These are phyloP conservation scores for Penicillium freii DNA, from an alignment of 2,329 filamentous ascomycete genomes.

Conservation along the genomic window DNA sequence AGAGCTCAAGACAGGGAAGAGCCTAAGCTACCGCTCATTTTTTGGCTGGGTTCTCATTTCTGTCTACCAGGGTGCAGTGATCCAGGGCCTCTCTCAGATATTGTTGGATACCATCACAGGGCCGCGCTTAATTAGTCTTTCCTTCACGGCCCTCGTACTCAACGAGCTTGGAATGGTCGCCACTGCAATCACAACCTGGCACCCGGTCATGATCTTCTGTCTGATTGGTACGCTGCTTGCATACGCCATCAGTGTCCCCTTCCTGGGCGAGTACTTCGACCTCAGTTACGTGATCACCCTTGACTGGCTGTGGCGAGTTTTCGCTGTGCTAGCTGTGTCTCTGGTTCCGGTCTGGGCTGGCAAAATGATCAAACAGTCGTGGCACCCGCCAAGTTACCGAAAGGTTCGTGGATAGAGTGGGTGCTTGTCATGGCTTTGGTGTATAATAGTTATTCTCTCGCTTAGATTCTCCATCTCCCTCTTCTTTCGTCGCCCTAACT, in stretches of 20 bases:
- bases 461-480: background rate
- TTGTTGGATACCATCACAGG: slow-evolving; percentile 70
- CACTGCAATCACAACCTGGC: slow-evolving; percentile 95
- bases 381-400: slow-evolving; percentile 90
- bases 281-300: slow-evolving; percentile 72
- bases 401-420: slow-evolving; percentile 65
- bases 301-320: slow-evolving; percentile 85
- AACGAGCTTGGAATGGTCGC: slow-evolving; percentile 98
- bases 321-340: slow-evolving; percentile 74
- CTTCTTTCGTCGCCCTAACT: background rate
- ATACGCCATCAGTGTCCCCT: slow-evolving; percentile 81
- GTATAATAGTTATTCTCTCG: slow-evolving; percentile 4
- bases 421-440: background rate
- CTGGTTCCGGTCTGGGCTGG: slow-evolving; percentile 82
- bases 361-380: slow-evolving; percentile 78
- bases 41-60: slow-evolving; percentile 95
- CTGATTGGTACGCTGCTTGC: slow-evolving; percentile 78
- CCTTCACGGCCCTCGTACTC: slow-evolving; percentile 85
- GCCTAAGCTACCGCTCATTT: slow-evolving; percentile 88
- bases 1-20: slow-evolving; percentile 85
- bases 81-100: slow-evolving; percentile 90
- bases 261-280: slow-evolving; percentile 87
- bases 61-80: slow-evolving; percentile 91
- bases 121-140: slow-evolving; percentile 78
- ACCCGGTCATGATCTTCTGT: slow-evolving; percentile 82